These are phyloP conservation scores for Flaveria ramosissima DNA, from an alignment of 129 eudicot species.

Conservation along the genomic window DNA sequence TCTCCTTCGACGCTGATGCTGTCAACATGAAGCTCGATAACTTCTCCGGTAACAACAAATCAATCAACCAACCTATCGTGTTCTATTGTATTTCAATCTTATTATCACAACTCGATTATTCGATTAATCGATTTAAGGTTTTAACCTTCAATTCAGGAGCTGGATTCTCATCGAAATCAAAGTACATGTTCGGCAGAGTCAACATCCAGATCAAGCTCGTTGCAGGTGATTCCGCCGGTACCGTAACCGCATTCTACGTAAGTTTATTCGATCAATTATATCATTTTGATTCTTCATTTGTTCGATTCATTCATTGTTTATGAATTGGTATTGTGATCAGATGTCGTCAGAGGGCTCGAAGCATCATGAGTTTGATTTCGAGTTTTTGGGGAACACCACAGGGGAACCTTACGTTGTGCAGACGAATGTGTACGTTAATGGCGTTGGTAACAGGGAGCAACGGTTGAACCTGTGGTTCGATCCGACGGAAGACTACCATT, in stretches of 20 bases:
- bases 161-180: conserved; percentile 86
- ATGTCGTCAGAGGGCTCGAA: conserved; percentile 94
- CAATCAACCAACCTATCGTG: neutral
- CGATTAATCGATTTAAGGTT: neutral
- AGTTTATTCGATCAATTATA: neutral
- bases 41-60: conserved; percentile 57
- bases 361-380: conserved; percentile 93
- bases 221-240: conserved; percentile 96
- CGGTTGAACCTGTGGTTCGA: conserved; percentile 92
- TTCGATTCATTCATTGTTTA: neutral
- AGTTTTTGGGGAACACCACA: conserved; percentile 81
- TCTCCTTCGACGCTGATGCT: conserved; percentile 64
- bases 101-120: neutral
- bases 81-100: neutral
- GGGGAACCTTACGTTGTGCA: conserved; percentile 94
- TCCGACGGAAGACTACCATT: conserved; percentile 83
- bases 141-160: conserved; percentile 53
- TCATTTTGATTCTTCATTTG: neutral
- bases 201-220: conserved; percentile 83
- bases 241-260: conserved; percentile 97
- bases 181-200: conserved; percentile 92
- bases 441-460: conserved; percentile 93
- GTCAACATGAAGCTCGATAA: conserved; percentile 86
- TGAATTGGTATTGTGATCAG: conserved; percentile 41
- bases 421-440: conserved; percentile 90